A percentile compares a stretch with the other conserved stretches of the same genome.
Conservation (phyloP, 2,329 filamentous ascomycete genomes). For the Colletotrichum lindemuthianum region DNA sequence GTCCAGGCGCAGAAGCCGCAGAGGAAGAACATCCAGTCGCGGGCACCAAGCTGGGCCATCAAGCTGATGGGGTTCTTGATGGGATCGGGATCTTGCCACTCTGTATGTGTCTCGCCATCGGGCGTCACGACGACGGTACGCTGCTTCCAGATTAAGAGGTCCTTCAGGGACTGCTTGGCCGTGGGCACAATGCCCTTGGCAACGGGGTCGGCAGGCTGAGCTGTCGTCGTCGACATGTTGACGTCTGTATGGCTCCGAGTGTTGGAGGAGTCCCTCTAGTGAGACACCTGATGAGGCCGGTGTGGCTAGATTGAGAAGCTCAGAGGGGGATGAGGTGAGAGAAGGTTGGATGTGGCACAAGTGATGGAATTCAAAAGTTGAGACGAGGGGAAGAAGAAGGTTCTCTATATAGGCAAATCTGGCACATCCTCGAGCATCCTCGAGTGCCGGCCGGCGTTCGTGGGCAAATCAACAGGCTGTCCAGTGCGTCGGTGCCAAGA, state of each 20-base stretch:
- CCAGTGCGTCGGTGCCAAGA: conserved; percentile 33
- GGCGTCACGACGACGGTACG: conserved; percentile 74
- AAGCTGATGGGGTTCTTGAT: conserved; percentile 78
- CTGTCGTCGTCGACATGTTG: conserved; percentile 45
- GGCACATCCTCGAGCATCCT: background rate
- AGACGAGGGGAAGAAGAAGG: conserved; percentile 2
- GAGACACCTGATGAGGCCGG: background rate
- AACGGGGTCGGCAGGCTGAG: conserved; percentile 70
- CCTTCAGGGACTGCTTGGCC: conserved; percentile 70
- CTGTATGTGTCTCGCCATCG: conserved; percentile 70
- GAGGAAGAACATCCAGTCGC: conserved; percentile 80
- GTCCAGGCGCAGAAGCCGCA: conserved; percentile 82
- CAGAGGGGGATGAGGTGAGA: conserved; percentile 2
- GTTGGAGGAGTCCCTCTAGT: conserved; percentile 1
- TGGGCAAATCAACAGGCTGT: conserved; percentile 25
- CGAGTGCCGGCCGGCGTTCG: background rate
- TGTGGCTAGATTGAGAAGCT: background rate
- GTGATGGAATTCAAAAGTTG: conserved; percentile 12
- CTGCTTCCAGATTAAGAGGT: conserved; percentile 80
- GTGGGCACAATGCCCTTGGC: conserved; percentile 73
- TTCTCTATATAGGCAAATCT: conserved; percentile 26
- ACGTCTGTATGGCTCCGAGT: conserved; percentile 4
- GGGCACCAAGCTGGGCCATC: conserved; percentile 69
- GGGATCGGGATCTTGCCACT: conserved; percentile 75
- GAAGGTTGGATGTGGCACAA: conserved; percentile 11